Conservation (phyloP, 768 basidiomycete genomes). For the Crepidotus variabilis region DNA sequence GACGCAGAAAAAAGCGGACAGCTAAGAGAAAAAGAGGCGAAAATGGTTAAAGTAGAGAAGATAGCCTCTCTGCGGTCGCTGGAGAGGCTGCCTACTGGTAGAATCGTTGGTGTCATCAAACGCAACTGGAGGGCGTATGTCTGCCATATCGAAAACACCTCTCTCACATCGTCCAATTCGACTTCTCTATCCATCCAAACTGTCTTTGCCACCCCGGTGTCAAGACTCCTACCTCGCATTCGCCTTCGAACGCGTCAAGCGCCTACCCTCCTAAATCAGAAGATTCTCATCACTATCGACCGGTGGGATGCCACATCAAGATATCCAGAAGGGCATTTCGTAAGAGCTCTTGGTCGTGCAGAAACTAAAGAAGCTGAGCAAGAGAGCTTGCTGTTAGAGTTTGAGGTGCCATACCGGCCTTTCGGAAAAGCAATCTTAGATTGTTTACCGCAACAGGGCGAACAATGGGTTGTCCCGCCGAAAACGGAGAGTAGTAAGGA, state of each 20-base stretch:
- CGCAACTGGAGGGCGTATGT: slow-evolving; percentile 96
- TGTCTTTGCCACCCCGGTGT: slow-evolving; percentile 92
- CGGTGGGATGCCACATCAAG: slow-evolving; percentile 84
- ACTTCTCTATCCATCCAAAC: slow-evolving; percentile 86
- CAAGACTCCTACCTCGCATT: slow-evolving; percentile 88
- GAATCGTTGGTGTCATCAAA: slow-evolving; percentile 88
- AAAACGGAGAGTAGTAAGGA: slow-evolving; percentile 43
- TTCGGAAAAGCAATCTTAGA: slow-evolving; percentile 93
- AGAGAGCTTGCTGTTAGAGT: slow-evolving; percentile 90
- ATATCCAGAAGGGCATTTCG: slow-evolving; percentile 97
- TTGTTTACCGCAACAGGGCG: slow-evolving; percentile 87
- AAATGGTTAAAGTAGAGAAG: slow-evolving; percentile 30
- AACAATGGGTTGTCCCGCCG: slow-evolving; percentile 87
- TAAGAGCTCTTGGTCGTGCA: slow-evolving; percentile 84
- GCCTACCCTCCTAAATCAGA: slow-evolving; percentile 81
- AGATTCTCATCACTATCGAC: slow-evolving; percentile 95
- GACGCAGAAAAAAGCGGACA: slow-evolving; percentile 38
- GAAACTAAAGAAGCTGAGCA: slow-evolving; percentile 97
- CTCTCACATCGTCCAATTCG: slow-evolving; percentile 71
- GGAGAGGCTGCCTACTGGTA: slow-evolving; percentile 88
- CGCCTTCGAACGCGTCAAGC: slow-evolving; percentile 94
- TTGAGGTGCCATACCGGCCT: slow-evolving; percentile 92
- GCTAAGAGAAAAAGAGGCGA: slow-evolving; percentile 37
- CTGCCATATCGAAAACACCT: slow-evolving; percentile 90
- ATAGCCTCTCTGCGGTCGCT: slow-evolving; percentile 24